Conservation (phyloP, 371 early-diverging fungal species). For the Conidiobolus incongruus region DNA sequence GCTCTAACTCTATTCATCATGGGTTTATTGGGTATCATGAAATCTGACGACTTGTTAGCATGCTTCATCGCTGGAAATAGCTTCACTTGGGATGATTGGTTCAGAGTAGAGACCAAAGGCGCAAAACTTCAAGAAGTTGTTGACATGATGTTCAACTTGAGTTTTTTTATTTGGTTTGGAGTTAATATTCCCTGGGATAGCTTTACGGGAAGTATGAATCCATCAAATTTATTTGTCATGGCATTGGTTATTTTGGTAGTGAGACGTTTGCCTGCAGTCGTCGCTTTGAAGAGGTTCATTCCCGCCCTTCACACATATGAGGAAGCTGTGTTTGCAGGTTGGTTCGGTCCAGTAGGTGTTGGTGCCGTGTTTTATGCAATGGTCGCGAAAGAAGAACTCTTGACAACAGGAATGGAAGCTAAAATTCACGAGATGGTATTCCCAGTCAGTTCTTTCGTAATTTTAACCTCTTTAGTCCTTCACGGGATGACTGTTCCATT, state of each 20-base stretch:
- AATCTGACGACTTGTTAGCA: conserved; percentile 71
- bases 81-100: conserved; percentile 81
- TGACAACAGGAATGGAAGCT: neutral
- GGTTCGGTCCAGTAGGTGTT: conserved; percentile 95
- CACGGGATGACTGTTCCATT: conserved; percentile 66
- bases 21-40: conserved; percentile 49
- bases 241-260: conserved; percentile 50
- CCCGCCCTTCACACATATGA: conserved; percentile 45
- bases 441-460: conserved; percentile 48
- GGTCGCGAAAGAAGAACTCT: conserved; percentile 22
- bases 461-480: conserved; percentile 46
- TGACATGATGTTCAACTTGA: conserved; percentile 68
- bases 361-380: conserved; percentile 61
- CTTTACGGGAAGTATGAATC: conserved; percentile 29
- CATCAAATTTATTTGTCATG: conserved; percentile 22
- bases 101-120: conserved; percentile 63
- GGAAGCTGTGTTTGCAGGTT: conserved; percentile 84
- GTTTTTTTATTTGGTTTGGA: conserved; percentile 86
- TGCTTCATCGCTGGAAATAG: conserved; percentile 76
- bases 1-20: conserved; percentile 60
- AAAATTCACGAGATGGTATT: conserved; percentile 15
- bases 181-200: conserved; percentile 56
- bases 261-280: conserved; percentile 58
- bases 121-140: conserved; percentile 77
- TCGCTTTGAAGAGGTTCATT: conserved; percentile 35